Conservation (phyloP, 257 asterid species). For the Salvia splendens region DNA sequence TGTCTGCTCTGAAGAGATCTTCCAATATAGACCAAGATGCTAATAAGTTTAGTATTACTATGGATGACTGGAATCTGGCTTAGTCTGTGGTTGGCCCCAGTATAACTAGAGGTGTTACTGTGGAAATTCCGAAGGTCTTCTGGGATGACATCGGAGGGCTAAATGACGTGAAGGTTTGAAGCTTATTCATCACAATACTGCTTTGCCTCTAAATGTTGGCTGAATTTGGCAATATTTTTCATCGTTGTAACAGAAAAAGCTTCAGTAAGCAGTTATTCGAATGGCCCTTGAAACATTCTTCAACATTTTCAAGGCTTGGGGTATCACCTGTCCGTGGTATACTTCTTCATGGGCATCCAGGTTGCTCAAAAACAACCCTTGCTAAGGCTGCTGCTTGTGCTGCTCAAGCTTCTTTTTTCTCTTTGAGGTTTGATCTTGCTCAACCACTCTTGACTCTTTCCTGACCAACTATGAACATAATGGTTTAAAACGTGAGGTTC, state of each 20-base stretch:
- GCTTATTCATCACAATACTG: constrained; percentile 17
- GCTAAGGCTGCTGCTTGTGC: constrained; percentile 97
- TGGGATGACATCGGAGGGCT: constrained; percentile 98
- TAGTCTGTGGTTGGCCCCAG: constrained; percentile 89
- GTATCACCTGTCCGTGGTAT: constrained; percentile 82
- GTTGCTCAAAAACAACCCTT: constrained; percentile 97
- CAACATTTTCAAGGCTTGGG: constrained; percentile 71
- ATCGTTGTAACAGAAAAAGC: constrained; percentile 75
- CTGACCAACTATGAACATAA: background rate
- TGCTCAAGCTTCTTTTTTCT: constrained; percentile 93
- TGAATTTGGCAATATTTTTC: constrained; percentile 28
- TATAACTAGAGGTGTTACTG: constrained; percentile 87
- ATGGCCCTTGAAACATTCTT: constrained; percentile 88
- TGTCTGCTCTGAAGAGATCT: constrained; percentile 57
- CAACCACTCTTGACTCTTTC: constrained; percentile 1
- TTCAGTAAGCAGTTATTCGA: constrained; percentile 97
- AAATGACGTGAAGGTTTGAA: constrained; percentile 73
- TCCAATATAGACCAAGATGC: constrained; percentile 37
- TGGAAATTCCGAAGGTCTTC: constrained; percentile 82
- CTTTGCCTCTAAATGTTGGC: constrained; percentile 13
- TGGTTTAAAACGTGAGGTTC: background rate
- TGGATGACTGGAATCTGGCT: constrained; percentile 79
- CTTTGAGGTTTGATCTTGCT: constrained; percentile 64
- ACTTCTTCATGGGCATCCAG: constrained; percentile 98
- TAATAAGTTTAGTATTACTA: constrained; percentile 37